Evolutionary conservation across 805 yeast genomes (phyloP), one percentile per base, ranked within the genome.

Genomic region (Jamesozyma piceae): DNA sequence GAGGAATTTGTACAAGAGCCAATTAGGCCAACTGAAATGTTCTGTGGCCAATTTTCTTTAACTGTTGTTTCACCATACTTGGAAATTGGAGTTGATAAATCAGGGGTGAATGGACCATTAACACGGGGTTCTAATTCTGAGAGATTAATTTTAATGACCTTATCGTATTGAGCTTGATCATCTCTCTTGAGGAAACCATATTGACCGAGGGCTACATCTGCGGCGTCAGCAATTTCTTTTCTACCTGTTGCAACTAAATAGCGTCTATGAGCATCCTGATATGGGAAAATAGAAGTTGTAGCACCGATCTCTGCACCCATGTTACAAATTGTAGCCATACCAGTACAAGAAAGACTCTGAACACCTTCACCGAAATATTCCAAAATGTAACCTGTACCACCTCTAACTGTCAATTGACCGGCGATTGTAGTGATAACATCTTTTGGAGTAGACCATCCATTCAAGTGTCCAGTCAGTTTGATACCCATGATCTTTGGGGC

Each of bases 261-360:
- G 49, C 85, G 74, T 55, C 69, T 73, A 71, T 82, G 87, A 42
- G 89, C 81, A 39, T 75, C 77, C 57, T 82, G 88, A 76, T 80
- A 90, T 49, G 98, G 98, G 87, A 92, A 92, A 44, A 86, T 78
- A 20, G 97, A 90, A 35, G 98, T 92, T 31, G 98, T 92, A 35
- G 98, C 98, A 67, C 98, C 98, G 45, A 92, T 88, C 70, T 92
- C 98, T 43, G 98, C 98, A 64, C 98, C 98, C 98, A 92, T 92
- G 68, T 92, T 92, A 76, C 97, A 90, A 65, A 92, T 90, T 47
- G 98, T 92, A 48, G 95, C 98, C 98, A 92, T 92, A 71, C 98
- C 98, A 29, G 98, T 92, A 72, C 95, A 87, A 20, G 95, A 82
- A 57, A 92, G 76, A 42, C 82, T 71, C 48, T 80, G 72, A 37